phyloP scores from a whole-genome alignment of 1,284 basidiomycete genomes.

The Puccinia hordei region DNA sequence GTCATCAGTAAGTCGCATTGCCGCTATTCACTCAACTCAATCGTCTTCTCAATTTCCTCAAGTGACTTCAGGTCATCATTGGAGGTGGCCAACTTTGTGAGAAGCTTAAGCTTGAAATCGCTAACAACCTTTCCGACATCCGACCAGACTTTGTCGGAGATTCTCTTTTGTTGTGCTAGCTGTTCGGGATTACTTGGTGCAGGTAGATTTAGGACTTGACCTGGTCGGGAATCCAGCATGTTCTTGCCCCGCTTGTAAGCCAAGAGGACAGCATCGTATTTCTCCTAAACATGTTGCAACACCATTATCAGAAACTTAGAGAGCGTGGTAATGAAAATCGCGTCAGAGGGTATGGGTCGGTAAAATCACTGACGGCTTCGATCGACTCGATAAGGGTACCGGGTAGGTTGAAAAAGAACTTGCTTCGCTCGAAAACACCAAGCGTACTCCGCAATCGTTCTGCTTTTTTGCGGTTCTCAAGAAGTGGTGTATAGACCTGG shows the following conservation, averaged over 20 bases:
- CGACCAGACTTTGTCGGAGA: constrained; percentile 94
- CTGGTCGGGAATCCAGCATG: constrained; percentile 80
- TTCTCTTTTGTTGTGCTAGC: constrained; percentile 77
- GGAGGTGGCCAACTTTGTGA: constrained; percentile 76
- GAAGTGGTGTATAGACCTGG: constrained; percentile 90
- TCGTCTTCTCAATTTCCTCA: constrained; percentile 95
- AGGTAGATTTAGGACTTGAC: constrained; percentile 68
- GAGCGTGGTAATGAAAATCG: neutral
- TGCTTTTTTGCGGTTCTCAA: constrained; percentile 94
- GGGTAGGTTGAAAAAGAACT: constrained; percentile 98
- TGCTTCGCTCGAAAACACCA: constrained; percentile 91
- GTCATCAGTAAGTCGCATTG: neutral
- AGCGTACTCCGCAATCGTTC: constrained; percentile 89
- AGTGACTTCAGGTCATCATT: constrained; percentile 66
- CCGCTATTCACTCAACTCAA: constrained; percentile 68
- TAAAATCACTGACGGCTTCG: constrained; percentile 68
- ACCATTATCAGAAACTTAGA: neutral
- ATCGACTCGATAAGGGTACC: constrained; percentile 87
- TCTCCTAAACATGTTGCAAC: constrained; percentile 66
- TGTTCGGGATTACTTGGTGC: constrained; percentile 66
- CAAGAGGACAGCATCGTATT: constrained; percentile 87
- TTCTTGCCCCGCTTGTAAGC: constrained; percentile 98
- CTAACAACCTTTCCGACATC: constrained; percentile 92
- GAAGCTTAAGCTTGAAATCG: constrained; percentile 80
- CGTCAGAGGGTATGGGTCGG: neutral